These are phyloP conservation scores for Zymoseptoria crescenta DNA, from an alignment of 2,329 filamentous ascomycete genomes.

Conservation along the genomic window DNA sequence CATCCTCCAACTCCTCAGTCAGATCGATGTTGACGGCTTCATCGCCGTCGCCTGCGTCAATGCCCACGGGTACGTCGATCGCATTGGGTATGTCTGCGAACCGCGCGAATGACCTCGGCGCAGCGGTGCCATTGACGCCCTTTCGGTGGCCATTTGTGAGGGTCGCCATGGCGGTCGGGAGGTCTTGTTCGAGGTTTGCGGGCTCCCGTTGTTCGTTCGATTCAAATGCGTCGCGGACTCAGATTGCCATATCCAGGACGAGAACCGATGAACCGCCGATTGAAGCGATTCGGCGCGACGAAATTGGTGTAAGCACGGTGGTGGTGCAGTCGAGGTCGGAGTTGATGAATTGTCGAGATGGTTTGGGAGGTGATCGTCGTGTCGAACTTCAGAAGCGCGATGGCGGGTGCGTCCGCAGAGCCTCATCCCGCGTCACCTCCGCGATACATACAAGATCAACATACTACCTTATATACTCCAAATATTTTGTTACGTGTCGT, in stretches of 20 bases:
- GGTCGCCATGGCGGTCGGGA: constrained; percentile 42
- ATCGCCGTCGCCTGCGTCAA: constrained; percentile 47
- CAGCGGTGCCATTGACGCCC: constrained; percentile 42
- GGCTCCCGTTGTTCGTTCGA: neutral
- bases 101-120: constrained; percentile 35
- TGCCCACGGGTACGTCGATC: constrained; percentile 57
- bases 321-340: neutral
- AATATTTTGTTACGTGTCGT: neutral
- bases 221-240: neutral
- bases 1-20: constrained; percentile 73
- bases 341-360: neutral
- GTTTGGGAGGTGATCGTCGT: neutral
- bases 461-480: neutral
- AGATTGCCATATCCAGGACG: neutral
- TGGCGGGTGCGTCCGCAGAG: neutral
- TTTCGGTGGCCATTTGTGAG: constrained; percentile 45
- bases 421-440: neutral
- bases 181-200: neutral
- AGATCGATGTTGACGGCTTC: constrained; percentile 86
- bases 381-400: neutral
- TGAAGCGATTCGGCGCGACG: neutral
- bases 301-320: neutral
- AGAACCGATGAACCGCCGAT: neutral
- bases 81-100: constrained; percentile 56
- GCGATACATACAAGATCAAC: neutral